A percentile compares a stretch with the other conserved stretches of the same genome.
These are phyloP conservation scores for Dendrothele bispora DNA, from an alignment of 768 basidiomycete species.

Conservation along the genomic window DNA sequence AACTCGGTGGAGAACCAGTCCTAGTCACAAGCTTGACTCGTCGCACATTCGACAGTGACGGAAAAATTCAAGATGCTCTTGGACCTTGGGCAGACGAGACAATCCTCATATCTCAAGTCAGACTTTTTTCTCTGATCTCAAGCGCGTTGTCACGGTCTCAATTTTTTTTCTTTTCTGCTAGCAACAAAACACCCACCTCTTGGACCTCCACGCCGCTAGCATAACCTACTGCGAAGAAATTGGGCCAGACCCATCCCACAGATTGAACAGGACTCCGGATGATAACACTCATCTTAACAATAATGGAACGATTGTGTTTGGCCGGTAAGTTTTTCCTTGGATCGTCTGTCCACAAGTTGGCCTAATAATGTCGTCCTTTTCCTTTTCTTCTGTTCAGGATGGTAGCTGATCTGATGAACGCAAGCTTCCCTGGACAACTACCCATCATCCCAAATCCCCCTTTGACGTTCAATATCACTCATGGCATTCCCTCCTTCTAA, in stretches of 20 bases:
- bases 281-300: constrained; percentile 40
- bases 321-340: constrained; percentile 23
- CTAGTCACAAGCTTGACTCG: constrained; percentile 41
- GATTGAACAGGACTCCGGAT: constrained; percentile 35
- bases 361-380: no score
- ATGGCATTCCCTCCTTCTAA: constrained; percentile 40
- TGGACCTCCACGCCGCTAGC: constrained; percentile 38
- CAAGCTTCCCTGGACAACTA: constrained; percentile 33
- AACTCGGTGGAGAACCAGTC: constrained; percentile 37
- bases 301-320: constrained; percentile 42
- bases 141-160: no score
- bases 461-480: constrained; percentile 35
- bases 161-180: no score
- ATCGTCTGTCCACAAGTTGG: no score
- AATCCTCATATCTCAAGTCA: constrained; percentile 8
- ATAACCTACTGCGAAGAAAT: constrained; percentile 40
- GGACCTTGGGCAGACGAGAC: constrained; percentile 38
- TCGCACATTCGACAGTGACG: constrained; percentile 34
- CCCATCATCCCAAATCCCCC: constrained; percentile 35
- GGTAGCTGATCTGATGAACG: constrained; percentile 36
- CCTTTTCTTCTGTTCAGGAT: constrained; percentile 27
- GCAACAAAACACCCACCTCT: constrained; percentile 34
- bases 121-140: no score
- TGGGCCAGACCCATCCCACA: constrained; percentile 38
- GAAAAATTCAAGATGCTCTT: constrained; percentile 34